Percentiles rank a stretch among this genome's conserved stretches.
Evolutionary conservation across 2,329 filamentous ascomycete species (phyloP).

Genomic region (Xenoacremonium recifei): DNA sequence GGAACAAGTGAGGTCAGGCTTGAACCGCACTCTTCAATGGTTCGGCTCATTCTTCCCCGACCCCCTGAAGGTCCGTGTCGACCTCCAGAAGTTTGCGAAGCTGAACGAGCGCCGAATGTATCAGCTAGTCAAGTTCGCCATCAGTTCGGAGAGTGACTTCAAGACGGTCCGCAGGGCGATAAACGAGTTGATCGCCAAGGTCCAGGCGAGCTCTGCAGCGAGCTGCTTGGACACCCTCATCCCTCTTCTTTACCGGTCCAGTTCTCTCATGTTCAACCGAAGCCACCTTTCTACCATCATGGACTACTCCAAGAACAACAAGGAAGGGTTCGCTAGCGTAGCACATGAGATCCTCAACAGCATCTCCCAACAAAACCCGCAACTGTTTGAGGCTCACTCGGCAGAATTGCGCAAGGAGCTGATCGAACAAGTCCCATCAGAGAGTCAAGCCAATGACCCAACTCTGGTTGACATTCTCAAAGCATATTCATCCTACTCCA

Average conservation of each 20-base stretch:
- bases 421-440: slow-evolving; percentile 73
- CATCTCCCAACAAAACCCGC: slow-evolving; percentile 85
- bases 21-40: slow-evolving; percentile 72
- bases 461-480: slow-evolving; percentile 87
- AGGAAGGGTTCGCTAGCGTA: slow-evolving; percentile 71
- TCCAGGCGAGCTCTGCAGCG: slow-evolving; percentile 65
- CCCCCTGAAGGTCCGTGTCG: slow-evolving; percentile 64
- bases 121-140: slow-evolving; percentile 82
- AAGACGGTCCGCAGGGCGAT: slow-evolving; percentile 87
- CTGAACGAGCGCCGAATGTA: slow-evolving; percentile 87
- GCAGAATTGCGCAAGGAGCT: slow-evolving; percentile 88
- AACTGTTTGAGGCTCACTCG: slow-evolving; percentile 89
- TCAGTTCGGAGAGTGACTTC: slow-evolving; percentile 85
- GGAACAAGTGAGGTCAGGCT: slow-evolving; percentile 65
- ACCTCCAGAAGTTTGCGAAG: slow-evolving; percentile 89
- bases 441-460: slow-evolving; percentile 64
- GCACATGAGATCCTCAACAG: slow-evolving; percentile 90
- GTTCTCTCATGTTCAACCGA: slow-evolving; percentile 86
- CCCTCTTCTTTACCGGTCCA: slow-evolving; percentile 79
- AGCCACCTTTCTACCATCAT: slow-evolving; percentile 92
- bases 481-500: slow-evolving; percentile 88
- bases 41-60: slow-evolving; percentile 78
- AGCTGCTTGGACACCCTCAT: slow-evolving; percentile 75
- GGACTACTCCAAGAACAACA: slow-evolving; percentile 80
- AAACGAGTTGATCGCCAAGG: slow-evolving; percentile 81